Percentiles rank a stretch among this genome's conserved stretches.
phyloP scores from a whole-genome alignment of 2,329 filamentous ascomycete genomes.

The Neophaeococcomyces aloes region DNA sequence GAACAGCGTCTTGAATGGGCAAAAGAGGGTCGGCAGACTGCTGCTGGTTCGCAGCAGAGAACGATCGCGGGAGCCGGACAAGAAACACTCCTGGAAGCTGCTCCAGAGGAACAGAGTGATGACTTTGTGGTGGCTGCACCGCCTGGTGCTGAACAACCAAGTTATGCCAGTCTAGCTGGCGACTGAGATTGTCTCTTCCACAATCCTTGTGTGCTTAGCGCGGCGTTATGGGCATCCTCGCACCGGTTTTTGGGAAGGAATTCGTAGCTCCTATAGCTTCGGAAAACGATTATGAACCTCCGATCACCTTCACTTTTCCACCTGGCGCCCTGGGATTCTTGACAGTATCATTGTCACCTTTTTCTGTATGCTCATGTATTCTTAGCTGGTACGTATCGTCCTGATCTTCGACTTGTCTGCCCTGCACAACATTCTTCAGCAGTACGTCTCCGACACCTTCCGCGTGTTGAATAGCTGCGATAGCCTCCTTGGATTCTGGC shows the following conservation, averaged over 20 bases:
- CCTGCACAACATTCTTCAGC: conserved; percentile 79
- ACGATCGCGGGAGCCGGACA: conserved; percentile 22
- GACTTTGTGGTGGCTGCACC: conserved; percentile 56
- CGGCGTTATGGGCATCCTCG: conserved; percentile 13
- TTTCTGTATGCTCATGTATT: conserved; percentile 84
- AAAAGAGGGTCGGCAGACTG: conserved; percentile 59
- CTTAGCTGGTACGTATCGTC: conserved; percentile 43
- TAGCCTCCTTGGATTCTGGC: conserved; percentile 47
- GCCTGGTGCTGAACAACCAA: conserved; percentile 64
- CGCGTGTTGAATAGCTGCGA: conserved; percentile 63
- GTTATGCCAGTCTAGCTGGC: conserved; percentile 77
- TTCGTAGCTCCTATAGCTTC: background rate
- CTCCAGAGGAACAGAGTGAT: conserved; percentile 28
- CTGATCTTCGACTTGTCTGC: conserved; percentile 41
- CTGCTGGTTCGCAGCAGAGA: conserved; percentile 34
- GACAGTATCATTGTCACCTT: conserved; percentile 85
- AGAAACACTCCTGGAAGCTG: conserved; percentile 32
- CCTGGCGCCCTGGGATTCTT: conserved; percentile 36
- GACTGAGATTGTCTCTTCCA: conserved; percentile 44
- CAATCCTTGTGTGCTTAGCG: conserved; percentile 25
- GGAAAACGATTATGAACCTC: conserved; percentile 27
- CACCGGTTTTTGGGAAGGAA: background rate
- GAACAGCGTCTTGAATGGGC: conserved; percentile 75
- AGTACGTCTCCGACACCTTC: conserved; percentile 72
- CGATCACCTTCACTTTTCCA: conserved; percentile 17